These are phyloP conservation scores for Jacaranda mimosifolia DNA, from an alignment of 257 asterid species.

Conservation along the genomic window DNA sequence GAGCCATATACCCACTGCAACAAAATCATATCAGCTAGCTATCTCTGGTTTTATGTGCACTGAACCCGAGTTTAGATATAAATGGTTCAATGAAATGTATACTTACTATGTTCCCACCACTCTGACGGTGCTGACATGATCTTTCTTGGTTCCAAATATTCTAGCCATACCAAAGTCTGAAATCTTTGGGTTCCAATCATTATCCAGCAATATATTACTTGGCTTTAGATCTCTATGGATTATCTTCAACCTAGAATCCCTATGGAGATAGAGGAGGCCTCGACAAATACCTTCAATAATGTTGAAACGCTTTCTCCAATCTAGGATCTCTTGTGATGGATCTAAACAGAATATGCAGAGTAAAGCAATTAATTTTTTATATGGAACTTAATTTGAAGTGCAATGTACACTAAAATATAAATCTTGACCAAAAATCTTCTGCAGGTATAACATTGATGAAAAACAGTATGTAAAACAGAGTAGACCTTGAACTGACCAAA, in stretches of 20 bases:
- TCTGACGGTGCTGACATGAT: constrained; percentile 64
- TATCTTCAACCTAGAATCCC: constrained; percentile 64
- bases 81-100: background rate
- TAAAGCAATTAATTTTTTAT: background rate
- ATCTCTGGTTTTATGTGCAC: background rate
- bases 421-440: background rate
- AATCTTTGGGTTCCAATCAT: constrained; percentile 63
- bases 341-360: constrained; percentile 23
- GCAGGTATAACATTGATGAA: background rate
- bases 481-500: constrained; percentile 48
- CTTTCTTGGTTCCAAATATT: constrained; percentile 57
- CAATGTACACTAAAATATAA: constrained; percentile 8
- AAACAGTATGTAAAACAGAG: background rate
- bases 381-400: background rate
- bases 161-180: constrained; percentile 79
- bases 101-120: constrained; percentile 81
- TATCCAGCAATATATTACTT: constrained; percentile 60
- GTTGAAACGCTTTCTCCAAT: constrained; percentile 50
- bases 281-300: constrained; percentile 61
- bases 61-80: background rate
- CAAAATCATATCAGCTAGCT: constrained; percentile 15
- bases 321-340: constrained; percentile 41
- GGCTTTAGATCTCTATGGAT: constrained; percentile 68
- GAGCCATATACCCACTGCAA: constrained; percentile 81
- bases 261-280: constrained; percentile 70